Evolutionary conservation across 495 filamentous ascomycete species (phyloP), one percentile per base, ranked within the genome.

Genomic region (Viridothelium virens): DNA sequence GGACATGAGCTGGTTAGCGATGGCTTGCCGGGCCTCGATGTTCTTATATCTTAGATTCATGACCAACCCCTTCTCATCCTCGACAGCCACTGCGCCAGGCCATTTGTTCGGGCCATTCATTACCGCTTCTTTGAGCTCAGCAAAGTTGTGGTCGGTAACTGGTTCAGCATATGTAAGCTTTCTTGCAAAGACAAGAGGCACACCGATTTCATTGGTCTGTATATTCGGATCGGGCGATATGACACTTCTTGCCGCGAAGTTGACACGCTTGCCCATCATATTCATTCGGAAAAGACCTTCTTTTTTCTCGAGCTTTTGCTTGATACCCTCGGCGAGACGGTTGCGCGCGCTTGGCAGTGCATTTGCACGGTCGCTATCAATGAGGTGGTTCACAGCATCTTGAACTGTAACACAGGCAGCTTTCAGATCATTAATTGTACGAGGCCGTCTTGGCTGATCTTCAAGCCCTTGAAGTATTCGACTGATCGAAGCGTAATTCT

Each of bases 191-290:
- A 97, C 94, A 31, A 92, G 89, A 25, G 95, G 95, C 3, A 99
- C 93, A 75, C 95, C 95, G 66, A 99, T 97, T 77, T 99, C 95
- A 71, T 93, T 96, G 18, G 93, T 97, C 77, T 99, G 95, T 72
- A 99, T 94, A 72, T 96, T 97, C 3, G 95, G 95, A 75, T 99
- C 95, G 2, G 95, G 94, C 38, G 93, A 97, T 68, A 99, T 99
- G 70, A 99, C 95, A 82, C 88, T 94, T 74, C 95, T 89, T 63
- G 95, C 95, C 65, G 95, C 95, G 74, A 92, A 97, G 77, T 99
- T 97, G 76, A 99, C 95, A 79, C 95, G 90, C 80, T 99, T 99
- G 61, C 95, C 95, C 95, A 99, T 99, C 93, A 99, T 97, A 79
- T 99, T 96, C 83, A 93, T 97, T 70, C 95, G 83, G 81, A 99